Evolutionary conservation across 129 eudicot species (phyloP).

Genomic region (Artemisia tridentata): DNA sequence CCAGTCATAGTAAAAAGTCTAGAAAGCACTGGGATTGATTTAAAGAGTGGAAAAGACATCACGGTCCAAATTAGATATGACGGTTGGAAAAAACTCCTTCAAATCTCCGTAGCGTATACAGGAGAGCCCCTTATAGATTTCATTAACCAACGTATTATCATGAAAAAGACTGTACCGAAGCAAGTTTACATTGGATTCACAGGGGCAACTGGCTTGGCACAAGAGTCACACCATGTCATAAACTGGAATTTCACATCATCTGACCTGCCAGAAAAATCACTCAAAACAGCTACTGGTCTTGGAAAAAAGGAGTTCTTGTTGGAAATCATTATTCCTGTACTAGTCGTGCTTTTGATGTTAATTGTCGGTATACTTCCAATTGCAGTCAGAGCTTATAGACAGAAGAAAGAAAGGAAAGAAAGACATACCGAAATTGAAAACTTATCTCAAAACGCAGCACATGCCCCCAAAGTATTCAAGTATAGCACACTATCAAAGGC

Average conservation of each 20-base stretch:
- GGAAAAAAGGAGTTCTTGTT: conserved; percentile 24
- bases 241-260: conserved; percentile 55
- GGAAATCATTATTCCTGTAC: conserved; percentile 35
- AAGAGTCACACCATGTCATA: conserved; percentile 49
- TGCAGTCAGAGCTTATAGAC: conserved; percentile 25
- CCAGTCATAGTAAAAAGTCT: conserved; percentile 48
- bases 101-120: conserved; percentile 40
- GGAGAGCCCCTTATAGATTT: conserved; percentile 36
- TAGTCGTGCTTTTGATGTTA: conserved; percentile 25
- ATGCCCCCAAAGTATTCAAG: conserved; percentile 53
- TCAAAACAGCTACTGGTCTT: conserved; percentile 15
- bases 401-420: conserved; percentile 33
- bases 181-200: conserved; percentile 55
- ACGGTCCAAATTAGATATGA: conserved; percentile 46
- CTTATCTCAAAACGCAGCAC: conserved; percentile 44
- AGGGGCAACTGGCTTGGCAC: conserved; percentile 52
- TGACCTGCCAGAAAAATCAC: conserved; percentile 39
- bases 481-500: conserved; percentile 58
- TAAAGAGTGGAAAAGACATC: conserved; percentile 58
- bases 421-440: conserved; percentile 45
- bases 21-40: conserved; percentile 37
- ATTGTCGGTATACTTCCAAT: conserved; percentile 18
- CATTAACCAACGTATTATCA: conserved; percentile 35
- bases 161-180: conserved; percentile 55
- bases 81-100: conserved; percentile 44